Evolutionary conservation across 257 asterid species (phyloP).

Genomic region (Eustoma russellianum): DNA sequence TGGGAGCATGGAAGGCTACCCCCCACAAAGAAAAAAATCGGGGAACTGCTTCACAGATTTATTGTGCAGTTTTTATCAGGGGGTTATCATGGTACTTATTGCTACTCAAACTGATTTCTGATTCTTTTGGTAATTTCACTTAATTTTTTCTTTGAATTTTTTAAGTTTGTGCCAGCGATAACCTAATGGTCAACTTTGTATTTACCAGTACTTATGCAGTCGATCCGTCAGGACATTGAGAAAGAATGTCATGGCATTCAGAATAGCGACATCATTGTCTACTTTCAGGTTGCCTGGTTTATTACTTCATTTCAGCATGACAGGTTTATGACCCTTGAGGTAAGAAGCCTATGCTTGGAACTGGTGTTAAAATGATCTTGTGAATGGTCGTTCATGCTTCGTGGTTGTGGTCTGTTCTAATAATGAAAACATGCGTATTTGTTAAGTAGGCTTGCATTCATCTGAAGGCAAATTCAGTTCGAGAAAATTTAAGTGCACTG

Average conservation of each 20-base stretch:
- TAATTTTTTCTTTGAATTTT: constrained; percentile 2
- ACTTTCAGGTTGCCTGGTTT: constrained; percentile 79
- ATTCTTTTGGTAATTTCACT: not conserved
- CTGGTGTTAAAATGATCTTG: too few species aligned
- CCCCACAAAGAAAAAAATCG: constrained; percentile 41
- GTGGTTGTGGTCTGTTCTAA: too few species aligned
- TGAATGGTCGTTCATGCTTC: too few species aligned
- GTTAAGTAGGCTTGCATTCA: too few species aligned
- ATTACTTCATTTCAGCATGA: constrained; percentile 75
- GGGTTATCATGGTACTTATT: constrained; percentile 70
- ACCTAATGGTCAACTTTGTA: constrained; percentile 14
- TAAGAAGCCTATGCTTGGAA: constrained; percentile 15
- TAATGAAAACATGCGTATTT: too few species aligned
- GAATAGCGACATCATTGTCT: constrained; percentile 53
- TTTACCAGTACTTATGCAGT: constrained; percentile 64
- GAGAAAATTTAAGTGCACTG: too few species aligned
- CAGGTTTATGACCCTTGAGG: constrained; percentile 52
- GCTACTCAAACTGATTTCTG: constrained; percentile 7
- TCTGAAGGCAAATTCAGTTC: too few species aligned
- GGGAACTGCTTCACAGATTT: constrained; percentile 52
- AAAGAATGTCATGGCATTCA: constrained; percentile 71
- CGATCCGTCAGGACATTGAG: constrained; percentile 76
- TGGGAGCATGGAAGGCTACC: constrained; percentile 70
- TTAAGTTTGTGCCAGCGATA: constrained; percentile 10
- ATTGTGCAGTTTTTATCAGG: constrained; percentile 64